Evolutionary conservation across 2,329 filamentous ascomycete species (phyloP).

Genomic region (Penicillium sclerotiorum): DNA sequence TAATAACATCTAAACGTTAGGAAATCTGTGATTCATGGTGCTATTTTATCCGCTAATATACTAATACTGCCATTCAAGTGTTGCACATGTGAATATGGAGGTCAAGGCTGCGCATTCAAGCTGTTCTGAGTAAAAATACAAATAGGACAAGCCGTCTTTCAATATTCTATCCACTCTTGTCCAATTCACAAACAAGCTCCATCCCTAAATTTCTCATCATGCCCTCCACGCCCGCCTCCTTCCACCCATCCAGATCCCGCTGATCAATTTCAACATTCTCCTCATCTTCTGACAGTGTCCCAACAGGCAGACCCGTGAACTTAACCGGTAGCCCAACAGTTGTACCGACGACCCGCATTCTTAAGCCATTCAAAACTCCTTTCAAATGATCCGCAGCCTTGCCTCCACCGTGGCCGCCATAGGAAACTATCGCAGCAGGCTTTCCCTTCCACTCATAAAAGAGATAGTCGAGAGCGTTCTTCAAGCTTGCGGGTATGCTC

Average conservation of each 20-base stretch:
- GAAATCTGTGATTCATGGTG: too few species aligned
- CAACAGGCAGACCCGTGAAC: conserved; percentile 24
- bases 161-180: conserved; percentile 10
- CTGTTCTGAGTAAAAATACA: too few species aligned
- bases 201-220: conserved; percentile 31
- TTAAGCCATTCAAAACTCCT: conserved; percentile 37
- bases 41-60: too few species aligned
- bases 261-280: conserved; percentile 21
- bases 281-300: conserved; percentile 28
- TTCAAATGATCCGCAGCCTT: conserved; percentile 42
- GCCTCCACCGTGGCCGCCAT: conserved; percentile 51
- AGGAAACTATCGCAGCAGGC: conserved; percentile 56
- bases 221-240: conserved; percentile 20
- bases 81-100: too few species aligned
- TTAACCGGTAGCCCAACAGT: conserved; percentile 34
- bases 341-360: conserved; percentile 37
- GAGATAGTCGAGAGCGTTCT: conserved; percentile 66
- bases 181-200: conserved; percentile 29
- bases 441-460: conserved; percentile 62
- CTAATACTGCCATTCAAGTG: too few species aligned
- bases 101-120: too few species aligned
- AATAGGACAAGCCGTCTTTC: too few species aligned
- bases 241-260: conserved; percentile 26
- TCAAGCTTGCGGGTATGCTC: conserved; percentile 56
- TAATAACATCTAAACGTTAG: too few species aligned